Evolutionary conservation across 345 rosid genomes (phyloP).

Genomic region (Laguncularia racemosa): DNA sequence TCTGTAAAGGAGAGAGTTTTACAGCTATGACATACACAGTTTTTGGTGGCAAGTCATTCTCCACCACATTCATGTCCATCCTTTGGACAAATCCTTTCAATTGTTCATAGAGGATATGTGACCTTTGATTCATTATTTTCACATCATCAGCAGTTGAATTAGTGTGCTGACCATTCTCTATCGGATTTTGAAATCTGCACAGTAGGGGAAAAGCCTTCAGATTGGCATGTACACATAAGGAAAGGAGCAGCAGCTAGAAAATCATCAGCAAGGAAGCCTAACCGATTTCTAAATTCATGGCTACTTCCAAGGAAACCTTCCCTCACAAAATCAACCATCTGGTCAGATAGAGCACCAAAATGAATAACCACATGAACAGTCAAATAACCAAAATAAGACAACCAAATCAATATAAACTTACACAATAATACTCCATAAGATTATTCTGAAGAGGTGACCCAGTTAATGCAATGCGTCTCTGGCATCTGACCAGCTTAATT

Average conservation of each 20-base stretch:
- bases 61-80: slow-evolving; percentile 98
- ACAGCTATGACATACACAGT: slow-evolving; percentile 92
- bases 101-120: slow-evolving; percentile 94
- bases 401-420: slow-evolving; percentile 31
- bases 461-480: slow-evolving; percentile 97
- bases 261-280: slow-evolving; percentile 26
- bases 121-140: slow-evolving; percentile 98
- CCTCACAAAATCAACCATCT: slow-evolving; percentile 99
- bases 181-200: slow-evolving; percentile 96
- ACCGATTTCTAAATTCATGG: slow-evolving; percentile 96
- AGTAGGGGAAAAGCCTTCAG: slow-evolving; percentile 13
- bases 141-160: slow-evolving; percentile 93
- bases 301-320: slow-evolving; percentile 99
- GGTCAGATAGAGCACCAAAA: slow-evolving; percentile 20
- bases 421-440: slow-evolving; percentile 99
- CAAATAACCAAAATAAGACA: background rate
- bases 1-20: slow-evolving; percentile 87
- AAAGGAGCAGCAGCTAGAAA: slow-evolving; percentile 10
- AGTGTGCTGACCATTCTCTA: slow-evolving; percentile 96
- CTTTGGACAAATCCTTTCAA: slow-evolving; percentile 99
- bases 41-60: slow-evolving; percentile 97
- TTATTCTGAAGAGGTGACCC: slow-evolving; percentile 99
- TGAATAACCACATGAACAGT: background rate
- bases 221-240: slow-evolving; percentile 4
- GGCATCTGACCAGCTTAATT: slow-evolving; percentile 90